Base-by-base conservation (phyloP, 2,329 filamentous ascomycete genomes). In the Aspergillus clavatus region DNA sequence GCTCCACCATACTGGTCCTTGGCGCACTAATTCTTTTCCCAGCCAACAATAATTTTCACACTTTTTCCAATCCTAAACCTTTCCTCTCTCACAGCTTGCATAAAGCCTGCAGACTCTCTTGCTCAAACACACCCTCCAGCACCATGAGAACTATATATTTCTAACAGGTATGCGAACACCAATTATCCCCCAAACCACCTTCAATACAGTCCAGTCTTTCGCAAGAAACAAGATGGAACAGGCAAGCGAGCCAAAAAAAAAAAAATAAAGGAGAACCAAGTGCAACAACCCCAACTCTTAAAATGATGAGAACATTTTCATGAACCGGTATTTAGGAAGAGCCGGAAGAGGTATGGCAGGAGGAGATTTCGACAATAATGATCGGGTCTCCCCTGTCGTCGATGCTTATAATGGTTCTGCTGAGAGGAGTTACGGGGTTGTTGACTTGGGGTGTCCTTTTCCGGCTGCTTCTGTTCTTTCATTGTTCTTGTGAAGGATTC, bases 371-470 rank as follows among this genome's bases (percentile, higher is more conserved):
- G 27, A 53, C 51, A 51, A 48, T 14, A 43, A 26, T 45, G 26
- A 53, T 44, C 19, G 49, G 45, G 47, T 54, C 45, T 50, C 48
- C 52, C 52, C 58, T 67, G 69, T 66, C 61, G 69, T 71, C 69
- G 69, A 58, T 72, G 69, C 69, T 72, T 72, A 72, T 57, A 72
- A 70, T 62, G 69, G 69, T 71, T 72, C 68, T 64, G 55, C 69
- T 72, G 69, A 72, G 55, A 59, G 58, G 56, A 54, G 53, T 59
- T 53, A 45, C 35, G 43, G 29, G 31, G 41, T 24, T 39, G 14
- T 27, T 24, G 7, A 19, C 16, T 29, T 31, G n/a, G 10, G 4
- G 14, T 21, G 35, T 19, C n/a, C n/a, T 33, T 14, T 16, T 26
- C 12, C 5, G 31, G 16, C n/a, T 38, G 26, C 19, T 10, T 14